Conservation (phyloP, 1,139 yeast genomes). For the Candida tetrigidarum region DNA sequence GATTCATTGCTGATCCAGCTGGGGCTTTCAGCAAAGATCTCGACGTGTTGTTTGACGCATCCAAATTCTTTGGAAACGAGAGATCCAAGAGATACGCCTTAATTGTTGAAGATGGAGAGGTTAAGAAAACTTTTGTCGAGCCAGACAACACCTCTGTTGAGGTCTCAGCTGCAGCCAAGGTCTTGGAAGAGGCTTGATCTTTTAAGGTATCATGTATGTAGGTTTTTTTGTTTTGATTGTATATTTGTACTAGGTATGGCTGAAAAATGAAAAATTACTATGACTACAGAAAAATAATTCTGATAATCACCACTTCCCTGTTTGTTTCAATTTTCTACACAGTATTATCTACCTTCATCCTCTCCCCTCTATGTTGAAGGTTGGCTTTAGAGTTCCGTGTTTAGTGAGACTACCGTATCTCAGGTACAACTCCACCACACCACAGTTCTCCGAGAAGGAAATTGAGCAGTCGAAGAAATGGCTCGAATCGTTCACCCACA, state of each 20-base stretch:
- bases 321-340: too few relatives aligned
- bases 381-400: background rate
- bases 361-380: background rate
- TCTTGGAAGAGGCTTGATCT: conserved; percentile 34
- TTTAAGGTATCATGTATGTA: conserved; percentile 10
- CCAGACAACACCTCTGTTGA: conserved; percentile 80
- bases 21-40: conserved; percentile 71
- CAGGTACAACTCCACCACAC: background rate
- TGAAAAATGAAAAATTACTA: background rate
- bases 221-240: background rate
- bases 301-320: too few relatives aligned
- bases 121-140: conserved; percentile 68
- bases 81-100: conserved; percentile 81
- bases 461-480: conserved; percentile 45
- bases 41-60: conserved; percentile 72
- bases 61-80: conserved; percentile 70
- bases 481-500: conserved; percentile 39
- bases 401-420: background rate
- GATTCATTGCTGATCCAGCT: conserved; percentile 75
- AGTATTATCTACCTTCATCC: too few relatives aligned
- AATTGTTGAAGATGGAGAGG: conserved; percentile 73
- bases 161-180: conserved; percentile 46
- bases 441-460: conserved; percentile 21
- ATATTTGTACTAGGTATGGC: background rate
- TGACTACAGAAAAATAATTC: background rate